Conservation (phyloP, 139 green algal species). For the Haematococcus lacustris region DNA sequence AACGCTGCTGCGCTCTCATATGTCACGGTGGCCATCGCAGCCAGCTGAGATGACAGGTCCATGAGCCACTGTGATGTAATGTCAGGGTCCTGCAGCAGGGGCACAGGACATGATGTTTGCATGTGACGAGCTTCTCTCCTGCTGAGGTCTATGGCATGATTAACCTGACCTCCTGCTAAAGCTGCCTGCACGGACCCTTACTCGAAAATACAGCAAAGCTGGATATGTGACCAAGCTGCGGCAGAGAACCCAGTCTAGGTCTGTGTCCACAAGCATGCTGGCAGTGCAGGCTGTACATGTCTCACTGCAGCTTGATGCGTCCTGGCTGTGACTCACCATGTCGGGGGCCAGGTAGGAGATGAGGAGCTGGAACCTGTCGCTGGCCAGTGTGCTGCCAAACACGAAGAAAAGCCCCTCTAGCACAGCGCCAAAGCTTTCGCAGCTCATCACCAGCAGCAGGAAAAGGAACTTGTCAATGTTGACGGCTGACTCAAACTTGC, state of each 20-base stretch:
- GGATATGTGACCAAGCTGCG: too few relatives aligned
- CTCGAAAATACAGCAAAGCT: not conserved
- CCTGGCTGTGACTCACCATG: constrained; percentile 22
- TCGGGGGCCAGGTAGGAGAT: constrained; percentile 33
- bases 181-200: not conserved
- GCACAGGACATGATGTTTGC: not conserved
- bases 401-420: constrained; percentile 29
- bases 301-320: too few relatives aligned
- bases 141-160: not conserved
- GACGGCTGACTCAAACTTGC: constrained; percentile 16
- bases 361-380: constrained; percentile 19
- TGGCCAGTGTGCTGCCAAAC: constrained; percentile 25
- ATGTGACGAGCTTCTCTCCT: not conserved
- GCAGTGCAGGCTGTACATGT: too few relatives aligned
- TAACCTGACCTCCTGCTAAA: not conserved
- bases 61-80: constrained; percentile 20
- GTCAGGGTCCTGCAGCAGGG: constrained; percentile 8
- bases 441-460: constrained; percentile 41
- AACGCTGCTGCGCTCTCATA: constrained; percentile 1
- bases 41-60: constrained; percentile 4
- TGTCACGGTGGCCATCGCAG: constrained; percentile 4
- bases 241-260: too few relatives aligned
- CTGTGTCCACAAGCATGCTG: too few relatives aligned
- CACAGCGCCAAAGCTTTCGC: constrained; percentile 31
- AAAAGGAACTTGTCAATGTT: constrained; percentile 36